Evolutionary conservation across 2,329 filamentous ascomycete genomes (phyloP), one percentile per base, ranked within the genome.

Genomic region (Aspergillus caelatus): DNA sequence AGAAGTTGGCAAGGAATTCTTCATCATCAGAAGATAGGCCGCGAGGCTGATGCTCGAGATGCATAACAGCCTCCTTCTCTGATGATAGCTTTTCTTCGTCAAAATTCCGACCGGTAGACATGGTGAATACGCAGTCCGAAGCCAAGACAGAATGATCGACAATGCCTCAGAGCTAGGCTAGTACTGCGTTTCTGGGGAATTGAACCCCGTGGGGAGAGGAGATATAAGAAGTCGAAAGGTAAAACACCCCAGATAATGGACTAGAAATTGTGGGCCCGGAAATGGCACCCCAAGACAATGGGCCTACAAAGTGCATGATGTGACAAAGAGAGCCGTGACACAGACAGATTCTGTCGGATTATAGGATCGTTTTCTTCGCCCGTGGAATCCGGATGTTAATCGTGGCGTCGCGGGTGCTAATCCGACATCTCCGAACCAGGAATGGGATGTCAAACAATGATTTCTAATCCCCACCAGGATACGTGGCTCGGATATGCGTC

Each of bases 1-100:
- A 63, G 21, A 69, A 77, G 36, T 67, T 68, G 3, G 57, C 65
- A 57, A 70, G 72, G 54, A 76, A 76, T 10, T 73, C 72, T 12
- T 68, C 73, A 62, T 76, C 74, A 11, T 72, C 74, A 11, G 58
- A 16, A 48, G 63, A 65, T 19, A 67, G 34, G 23, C 43, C 60
- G 10, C 34, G 55, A 26, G 55, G 39, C 34, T 65, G 65, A 21
- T 63, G 23, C 55, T 67, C 65, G 21, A 67, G 36, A 43, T 67
- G 65, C 58, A 58, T 58, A n/a, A 62, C 64, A 52, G 53, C 57
- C 21, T 62, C 64, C 60, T 66, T 66, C 26, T 66, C 62, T 1
- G 21, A 46, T 4, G n/a, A 16, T 23, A 21, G n/a, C 6, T 46
- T 46, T 12, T 46, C 43, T 9, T 46, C 43, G 43, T 46, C 43